A percentile compares a stretch with the other conserved stretches of the same genome.
phyloP scores from a whole-genome alignment of 257 asterid species.

The Cruciata laevipes region DNA sequence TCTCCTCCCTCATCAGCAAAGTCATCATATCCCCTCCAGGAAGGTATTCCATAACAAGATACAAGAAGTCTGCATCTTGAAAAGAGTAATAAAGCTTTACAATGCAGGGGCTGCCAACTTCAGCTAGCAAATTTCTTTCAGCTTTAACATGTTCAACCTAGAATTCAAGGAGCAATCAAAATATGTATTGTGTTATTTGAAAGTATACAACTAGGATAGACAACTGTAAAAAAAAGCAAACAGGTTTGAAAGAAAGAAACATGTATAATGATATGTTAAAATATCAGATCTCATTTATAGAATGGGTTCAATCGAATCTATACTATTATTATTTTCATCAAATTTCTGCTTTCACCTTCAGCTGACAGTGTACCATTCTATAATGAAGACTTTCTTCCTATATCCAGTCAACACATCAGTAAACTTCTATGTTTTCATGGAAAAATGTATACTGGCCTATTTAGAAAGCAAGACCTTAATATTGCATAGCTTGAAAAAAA shows the following conservation, averaged over 20 bases:
- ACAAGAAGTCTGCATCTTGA: conserved; percentile 80
- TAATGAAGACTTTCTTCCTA: not conserved
- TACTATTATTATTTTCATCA: too few species aligned
- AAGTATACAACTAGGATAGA: not conserved
- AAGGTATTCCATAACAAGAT: conserved; percentile 88
- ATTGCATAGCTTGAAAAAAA: not conserved
- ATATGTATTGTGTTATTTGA: not conserved
- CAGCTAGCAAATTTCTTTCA: conserved; percentile 88
- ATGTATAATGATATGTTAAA: not conserved
- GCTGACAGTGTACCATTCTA: not conserved
- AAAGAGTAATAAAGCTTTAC: conserved; percentile 79
- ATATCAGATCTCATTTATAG: not conserved
- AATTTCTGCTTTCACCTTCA: not conserved
- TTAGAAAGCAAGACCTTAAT: not conserved
- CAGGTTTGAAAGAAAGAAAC: not conserved
- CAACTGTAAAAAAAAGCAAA: not conserved
- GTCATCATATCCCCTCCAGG: conserved; percentile 97
- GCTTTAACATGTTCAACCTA: conserved; percentile 93
- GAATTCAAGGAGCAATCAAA: conserved; percentile 15
- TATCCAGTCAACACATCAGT: not conserved
- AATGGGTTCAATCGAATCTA: too few species aligned
- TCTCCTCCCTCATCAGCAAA: conserved; percentile 81
- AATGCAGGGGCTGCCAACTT: conserved; percentile 67
- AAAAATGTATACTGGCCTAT: not conserved
- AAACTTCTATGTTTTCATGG: not conserved